These are phyloP conservation scores for Echria macrotheca DNA, from an alignment of 495 filamentous ascomycete genomes.

Conservation along the genomic window DNA sequence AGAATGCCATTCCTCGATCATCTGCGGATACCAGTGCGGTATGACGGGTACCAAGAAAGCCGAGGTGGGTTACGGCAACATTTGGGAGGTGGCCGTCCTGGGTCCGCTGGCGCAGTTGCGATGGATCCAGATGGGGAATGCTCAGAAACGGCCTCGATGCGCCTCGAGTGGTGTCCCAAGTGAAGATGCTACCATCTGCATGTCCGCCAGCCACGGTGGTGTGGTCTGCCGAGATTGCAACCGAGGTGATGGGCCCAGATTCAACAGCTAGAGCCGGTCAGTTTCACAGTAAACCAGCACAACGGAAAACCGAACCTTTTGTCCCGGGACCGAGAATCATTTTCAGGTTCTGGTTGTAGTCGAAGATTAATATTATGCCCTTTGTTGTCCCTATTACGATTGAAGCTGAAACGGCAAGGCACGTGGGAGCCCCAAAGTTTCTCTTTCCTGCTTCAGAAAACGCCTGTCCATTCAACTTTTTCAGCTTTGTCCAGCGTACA, in stretches of 20 bases:
- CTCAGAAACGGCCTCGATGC: slow-evolving; percentile 82
- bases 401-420: slow-evolving; percentile 79
- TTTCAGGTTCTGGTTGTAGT: slow-evolving; percentile 93
- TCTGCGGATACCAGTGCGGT: slow-evolving; percentile 98
- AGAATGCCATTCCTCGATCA: slow-evolving; percentile 94
- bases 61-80: slow-evolving; percentile 75
- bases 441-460: slow-evolving; percentile 95
- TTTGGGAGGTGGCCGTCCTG: slow-evolving; percentile 78
- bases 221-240: slow-evolving; percentile 91
- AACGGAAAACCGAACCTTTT: slow-evolving; percentile 56
- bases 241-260: slow-evolving; percentile 77
- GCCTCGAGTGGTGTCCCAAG: slow-evolving; percentile 77
- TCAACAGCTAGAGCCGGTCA: slow-evolving; percentile 61
- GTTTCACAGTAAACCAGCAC: neutral
- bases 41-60: slow-evolving; percentile 91
- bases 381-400: slow-evolving; percentile 92
- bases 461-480: slow-evolving; percentile 77
- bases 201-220: slow-evolving; percentile 87
- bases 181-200: slow-evolving; percentile 87
- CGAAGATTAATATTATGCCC: slow-evolving; percentile 89
- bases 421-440: slow-evolving; percentile 88
- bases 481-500: slow-evolving; percentile 89
- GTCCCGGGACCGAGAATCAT: slow-evolving; percentile 91
- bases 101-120: slow-evolving; percentile 58
- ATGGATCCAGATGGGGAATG: slow-evolving; percentile 67